Conservation (phyloP, 2,329 filamentous ascomycete species). For the Phialophora chinensis region DNA sequence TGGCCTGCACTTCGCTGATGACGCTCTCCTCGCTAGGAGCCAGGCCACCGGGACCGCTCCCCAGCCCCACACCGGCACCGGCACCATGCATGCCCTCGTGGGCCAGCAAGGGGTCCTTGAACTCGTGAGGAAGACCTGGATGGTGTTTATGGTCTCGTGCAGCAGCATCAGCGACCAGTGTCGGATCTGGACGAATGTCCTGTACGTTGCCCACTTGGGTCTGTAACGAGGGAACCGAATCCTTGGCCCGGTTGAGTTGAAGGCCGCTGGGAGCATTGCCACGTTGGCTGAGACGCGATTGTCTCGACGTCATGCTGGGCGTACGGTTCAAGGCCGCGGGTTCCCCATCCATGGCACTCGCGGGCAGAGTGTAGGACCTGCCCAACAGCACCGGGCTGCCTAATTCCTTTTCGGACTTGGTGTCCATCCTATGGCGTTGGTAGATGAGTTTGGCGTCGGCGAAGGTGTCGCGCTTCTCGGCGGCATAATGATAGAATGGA, state of each 20-base stretch:
- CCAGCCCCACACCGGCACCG: constrained; percentile 65
- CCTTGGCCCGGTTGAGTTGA: constrained; percentile 27
- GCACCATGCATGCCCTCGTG: constrained; percentile 64
- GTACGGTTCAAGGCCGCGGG: constrained; percentile 35
- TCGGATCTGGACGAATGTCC: constrained; percentile 22
- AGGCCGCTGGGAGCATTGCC: constrained; percentile 22
- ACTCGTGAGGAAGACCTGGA: constrained; percentile 60
- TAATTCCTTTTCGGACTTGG: constrained; percentile 45
- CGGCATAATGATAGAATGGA: constrained; percentile 89
- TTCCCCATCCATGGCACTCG: constrained; percentile 29
- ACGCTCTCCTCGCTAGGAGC: constrained; percentile 78
- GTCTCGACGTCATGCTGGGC: constrained; percentile 39
- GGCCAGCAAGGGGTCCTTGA: constrained; percentile 59
- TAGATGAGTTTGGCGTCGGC: constrained; percentile 96
- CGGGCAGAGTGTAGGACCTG: constrained; percentile 42
- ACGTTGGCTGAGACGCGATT: constrained; percentile 37
- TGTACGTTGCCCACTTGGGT: constrained; percentile 31
- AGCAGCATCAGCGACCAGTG: constrained; percentile 54
- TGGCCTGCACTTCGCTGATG: constrained; percentile 79
- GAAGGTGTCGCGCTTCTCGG: constrained; percentile 93
- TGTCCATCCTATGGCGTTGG: constrained; percentile 76
- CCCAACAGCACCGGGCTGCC: constrained; percentile 44
- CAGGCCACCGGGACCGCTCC: constrained; percentile 66
- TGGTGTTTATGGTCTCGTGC: constrained; percentile 58
- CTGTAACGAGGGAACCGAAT: constrained; percentile 35